Evolutionary conservation across 2,329 filamentous ascomycete genomes (phyloP).

Genomic region (Colletotrichum kahawae): DNA sequence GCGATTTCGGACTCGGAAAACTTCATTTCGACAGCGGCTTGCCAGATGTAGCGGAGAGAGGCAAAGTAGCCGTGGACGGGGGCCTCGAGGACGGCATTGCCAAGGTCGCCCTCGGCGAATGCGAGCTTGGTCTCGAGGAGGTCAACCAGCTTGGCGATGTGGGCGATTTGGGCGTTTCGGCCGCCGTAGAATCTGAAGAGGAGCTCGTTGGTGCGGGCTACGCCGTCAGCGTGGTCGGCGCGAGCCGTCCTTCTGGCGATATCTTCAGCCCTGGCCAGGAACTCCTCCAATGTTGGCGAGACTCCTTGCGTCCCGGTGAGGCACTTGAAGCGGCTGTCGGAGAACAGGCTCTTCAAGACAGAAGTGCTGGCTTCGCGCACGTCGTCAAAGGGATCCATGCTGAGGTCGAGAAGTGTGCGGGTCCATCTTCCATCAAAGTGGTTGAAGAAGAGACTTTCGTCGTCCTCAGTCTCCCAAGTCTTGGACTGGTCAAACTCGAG

Average conservation of each 20-base stretch:
- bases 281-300: constrained; percentile 43
- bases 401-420: constrained; percentile 74
- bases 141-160: constrained; percentile 63
- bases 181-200: constrained; percentile 62
- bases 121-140: constrained; percentile 69
- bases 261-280: constrained; percentile 58
- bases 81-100: constrained; percentile 67
- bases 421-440: constrained; percentile 56
- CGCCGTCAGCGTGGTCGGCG: constrained; percentile 91
- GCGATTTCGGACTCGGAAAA: constrained; percentile 42
- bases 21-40: constrained; percentile 48
- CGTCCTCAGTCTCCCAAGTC: constrained; percentile 41
- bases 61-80: constrained; percentile 76
- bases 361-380: constrained; percentile 67
- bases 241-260: constrained; percentile 75
- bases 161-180: constrained; percentile 44
- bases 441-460: constrained; percentile 45
- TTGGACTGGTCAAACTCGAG: constrained; percentile 66
- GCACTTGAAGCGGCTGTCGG: constrained; percentile 37
- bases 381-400: constrained; percentile 93
- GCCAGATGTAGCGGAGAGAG: constrained; percentile 64
- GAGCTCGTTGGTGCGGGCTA: constrained; percentile 77
- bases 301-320: constrained; percentile 19
- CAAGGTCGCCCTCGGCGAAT: constrained; percentile 68
- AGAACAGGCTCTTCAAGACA: constrained; percentile 55